Percentiles rank a stretch among this genome's conserved stretches.
Evolutionary conservation across 2,329 filamentous ascomycete species (phyloP).

Genomic region (Phialophora chinensis): DNA sequence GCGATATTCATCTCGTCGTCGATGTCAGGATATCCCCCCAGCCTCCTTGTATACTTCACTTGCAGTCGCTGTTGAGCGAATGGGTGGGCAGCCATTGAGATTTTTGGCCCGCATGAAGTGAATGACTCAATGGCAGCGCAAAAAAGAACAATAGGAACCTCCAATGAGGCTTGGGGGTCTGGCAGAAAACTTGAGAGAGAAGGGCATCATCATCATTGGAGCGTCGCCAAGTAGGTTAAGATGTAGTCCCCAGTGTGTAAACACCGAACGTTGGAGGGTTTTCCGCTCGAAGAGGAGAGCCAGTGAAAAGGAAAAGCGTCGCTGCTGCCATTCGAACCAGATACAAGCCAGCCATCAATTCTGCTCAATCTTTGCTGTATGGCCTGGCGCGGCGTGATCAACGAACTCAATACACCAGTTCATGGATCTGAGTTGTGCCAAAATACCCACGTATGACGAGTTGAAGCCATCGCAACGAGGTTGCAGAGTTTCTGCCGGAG

Average conservation of each 20-base stretch:
- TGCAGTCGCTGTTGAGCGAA: conserved; percentile 2
- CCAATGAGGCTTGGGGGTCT: conserved; percentile 7
- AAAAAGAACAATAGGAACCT: conserved; percentile 27
- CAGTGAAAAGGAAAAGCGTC: neutral
- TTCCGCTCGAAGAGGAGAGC: neutral
- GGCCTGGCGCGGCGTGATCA: neutral
- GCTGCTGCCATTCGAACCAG: neutral
- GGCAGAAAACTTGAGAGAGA: conserved; percentile 1
- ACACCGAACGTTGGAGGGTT: neutral
- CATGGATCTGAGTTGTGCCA: neutral
- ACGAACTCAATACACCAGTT: neutral
- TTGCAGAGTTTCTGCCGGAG: neutral
- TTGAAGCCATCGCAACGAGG: neutral
- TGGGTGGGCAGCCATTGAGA: conserved; percentile 20
- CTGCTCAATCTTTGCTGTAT: neutral
- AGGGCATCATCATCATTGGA: neutral
- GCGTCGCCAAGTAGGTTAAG: neutral
- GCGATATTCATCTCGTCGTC: conserved; percentile 17
- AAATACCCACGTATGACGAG: neutral
- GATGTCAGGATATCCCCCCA: conserved; percentile 6
- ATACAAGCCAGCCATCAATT: neutral
- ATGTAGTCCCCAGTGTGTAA: neutral
- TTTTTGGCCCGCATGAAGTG: neutral
- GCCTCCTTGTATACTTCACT: conserved; percentile 16
- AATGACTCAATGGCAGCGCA: conserved; percentile 19